Evolutionary conservation across 2,329 filamentous ascomycete species (phyloP).

Genomic region (Trichophyton simii): DNA sequence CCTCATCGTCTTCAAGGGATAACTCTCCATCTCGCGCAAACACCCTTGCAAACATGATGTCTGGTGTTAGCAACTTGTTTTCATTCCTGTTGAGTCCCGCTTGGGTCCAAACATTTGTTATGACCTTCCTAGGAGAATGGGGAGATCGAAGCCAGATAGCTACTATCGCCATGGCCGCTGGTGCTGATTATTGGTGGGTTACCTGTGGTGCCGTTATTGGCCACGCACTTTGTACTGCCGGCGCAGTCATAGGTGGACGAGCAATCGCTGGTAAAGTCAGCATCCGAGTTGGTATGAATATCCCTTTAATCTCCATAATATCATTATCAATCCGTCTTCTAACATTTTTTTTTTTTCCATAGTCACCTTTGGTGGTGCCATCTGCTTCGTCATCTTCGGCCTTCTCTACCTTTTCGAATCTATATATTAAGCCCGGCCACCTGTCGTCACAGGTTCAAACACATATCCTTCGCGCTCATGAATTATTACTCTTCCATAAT

Average conservation of each 20-base stretch:
- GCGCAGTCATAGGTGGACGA: conserved; percentile 80
- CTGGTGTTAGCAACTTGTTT: conserved; percentile 72
- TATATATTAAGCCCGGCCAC: conserved; percentile 37
- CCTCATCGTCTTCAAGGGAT: conserved; percentile 57
- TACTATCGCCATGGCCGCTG: conserved; percentile 96
- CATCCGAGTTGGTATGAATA: conserved; percentile 77
- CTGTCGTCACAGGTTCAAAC: neutral
- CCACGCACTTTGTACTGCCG: conserved; percentile 78
- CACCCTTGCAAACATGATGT: conserved; percentile 34
- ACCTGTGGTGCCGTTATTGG: conserved; percentile 76
- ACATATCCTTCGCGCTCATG: neutral
- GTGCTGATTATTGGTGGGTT: conserved; percentile 98
- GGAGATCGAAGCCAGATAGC: conserved; percentile 95
- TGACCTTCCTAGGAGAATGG: conserved; percentile 99
- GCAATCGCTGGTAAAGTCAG: conserved; percentile 90
- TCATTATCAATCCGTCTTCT: neutral
- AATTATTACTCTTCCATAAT: neutral
- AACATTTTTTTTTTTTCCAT: conserved; percentile 12
- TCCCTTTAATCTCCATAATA: neutral
- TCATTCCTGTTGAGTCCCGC: conserved; percentile 83
- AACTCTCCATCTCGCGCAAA: conserved; percentile 39
- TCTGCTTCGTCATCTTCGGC: conserved; percentile 82
- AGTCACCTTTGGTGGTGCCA: conserved; percentile 87
- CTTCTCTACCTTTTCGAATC: conserved; percentile 83
- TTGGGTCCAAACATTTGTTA: conserved; percentile 97